Base-by-base conservation (phyloP, 1,139 yeast genomes). In the Geotrichum europaeum region DNA sequence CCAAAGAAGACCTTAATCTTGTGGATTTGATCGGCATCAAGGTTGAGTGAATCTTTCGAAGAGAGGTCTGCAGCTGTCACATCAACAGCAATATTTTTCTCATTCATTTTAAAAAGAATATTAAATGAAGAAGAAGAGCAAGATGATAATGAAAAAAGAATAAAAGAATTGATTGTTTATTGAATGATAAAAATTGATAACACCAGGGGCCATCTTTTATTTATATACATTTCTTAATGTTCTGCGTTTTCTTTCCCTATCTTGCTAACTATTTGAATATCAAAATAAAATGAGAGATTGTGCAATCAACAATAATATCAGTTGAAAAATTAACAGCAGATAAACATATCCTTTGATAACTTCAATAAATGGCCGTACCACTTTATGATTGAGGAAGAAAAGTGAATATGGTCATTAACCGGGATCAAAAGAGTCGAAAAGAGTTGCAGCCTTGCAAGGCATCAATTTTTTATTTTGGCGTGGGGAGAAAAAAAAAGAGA, bases 1-100 rank as follows among this genome's bases (percentile, higher is more conserved):
- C 63, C 63, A 50, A 61, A 61, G 1, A 49, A 47, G 12, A 53
- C 49, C 22, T 58, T 58, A 28, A 58, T 51, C 6, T 25, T 30
- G 49, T 53, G 57, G 43, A 55, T 36, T 10, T 10, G 30, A 9
- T 50, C 24, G 10, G 53, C 28, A 43, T 58, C 60, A 3, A 40
- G 20, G 28, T 15, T 30, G 15, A 49, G 9, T 10, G 58, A 54
- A 18, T 54, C 58, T 28, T 58, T 54, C 9, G 58, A 54, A 13
- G 60, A 58, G 32, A 58, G 36, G 6, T 54, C 58, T 4, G 7
- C 15, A 20, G 7, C 45, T 20, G 30, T 6, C 20, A 24, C 15
- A n/a, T 47, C 32, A 22, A 55, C 18, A 30, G 12, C 13, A 15
- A 22, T 18, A 7, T 30, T 24, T 24, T 55, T 55, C 32, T 55